A percentile compares a stretch with the other conserved stretches of the same genome.
These are phyloP conservation scores for Hypoxylon sp. DNA, from an alignment of 2,329 filamentous ascomycete species.

Conservation along the genomic window DNA sequence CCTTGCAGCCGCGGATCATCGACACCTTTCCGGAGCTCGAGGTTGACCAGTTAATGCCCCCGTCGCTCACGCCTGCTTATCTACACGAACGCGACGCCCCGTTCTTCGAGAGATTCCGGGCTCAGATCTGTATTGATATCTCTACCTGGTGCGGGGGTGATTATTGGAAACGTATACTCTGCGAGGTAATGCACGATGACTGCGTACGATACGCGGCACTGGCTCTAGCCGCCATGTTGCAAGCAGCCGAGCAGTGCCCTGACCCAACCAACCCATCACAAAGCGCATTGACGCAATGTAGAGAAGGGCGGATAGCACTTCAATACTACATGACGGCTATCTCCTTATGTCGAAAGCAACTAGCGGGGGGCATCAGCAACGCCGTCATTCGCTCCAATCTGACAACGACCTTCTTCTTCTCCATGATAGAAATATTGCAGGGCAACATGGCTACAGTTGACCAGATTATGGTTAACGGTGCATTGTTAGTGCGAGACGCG, in stretches of 20 bases:
- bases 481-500: constrained; percentile 38
- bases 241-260: constrained; percentile 39
- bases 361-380: constrained; percentile 39
- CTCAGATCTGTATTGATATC: constrained; percentile 43
- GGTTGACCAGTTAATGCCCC: constrained; percentile 23
- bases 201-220: constrained; percentile 46
- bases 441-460: constrained; percentile 43
- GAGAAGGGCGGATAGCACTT: constrained; percentile 37
- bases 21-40: not conserved
- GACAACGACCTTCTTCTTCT: constrained; percentile 46
- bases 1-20: constrained; percentile 10
- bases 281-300: constrained; percentile 16
- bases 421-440: constrained; percentile 46
- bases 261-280: constrained; percentile 12
- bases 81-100: constrained; percentile 35
- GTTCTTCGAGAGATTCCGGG: constrained; percentile 47
- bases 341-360: constrained; percentile 35
- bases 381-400: constrained; percentile 37
- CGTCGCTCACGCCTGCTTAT: constrained; percentile 41
- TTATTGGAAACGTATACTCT: constrained; percentile 43
- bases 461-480: constrained; percentile 38
- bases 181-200: constrained; percentile 42
- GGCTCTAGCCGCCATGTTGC: constrained; percentile 43
- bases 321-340: constrained; percentile 45
- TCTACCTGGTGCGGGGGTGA: constrained; percentile 42